Percentiles rank a stretch among this genome's conserved stretches.
Conservation (phyloP, 116 monocot genomes). For the Dioscorea cayenensis region DNA sequence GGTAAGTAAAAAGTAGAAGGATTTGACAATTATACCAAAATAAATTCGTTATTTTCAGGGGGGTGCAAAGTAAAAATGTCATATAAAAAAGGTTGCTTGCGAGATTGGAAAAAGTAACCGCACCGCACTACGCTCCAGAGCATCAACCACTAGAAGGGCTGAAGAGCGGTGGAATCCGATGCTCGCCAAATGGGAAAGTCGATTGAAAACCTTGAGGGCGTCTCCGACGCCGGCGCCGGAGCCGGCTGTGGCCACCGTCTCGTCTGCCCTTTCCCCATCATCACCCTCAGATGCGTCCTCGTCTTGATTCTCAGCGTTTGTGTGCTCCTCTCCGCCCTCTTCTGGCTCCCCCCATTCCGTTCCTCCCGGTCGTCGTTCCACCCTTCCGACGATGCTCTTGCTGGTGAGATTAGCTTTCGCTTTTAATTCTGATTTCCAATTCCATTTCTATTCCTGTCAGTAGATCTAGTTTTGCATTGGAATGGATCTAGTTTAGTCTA, state of each 20-base stretch:
- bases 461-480: background rate
- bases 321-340: slow-evolving; percentile 45
- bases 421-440: background rate
- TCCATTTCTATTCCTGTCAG: background rate
- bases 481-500: background rate
- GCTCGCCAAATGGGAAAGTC: slow-evolving; percentile 32
- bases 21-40: too few relatives aligned
- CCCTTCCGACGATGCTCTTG: slow-evolving; percentile 9
- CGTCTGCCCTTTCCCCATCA: background rate
- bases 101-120: too few relatives aligned
- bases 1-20: too few relatives aligned
- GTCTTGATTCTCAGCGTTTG: slow-evolving; percentile 33
- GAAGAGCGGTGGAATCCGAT: background rate
- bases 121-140: too few relatives aligned
- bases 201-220: slow-evolving; percentile 4
- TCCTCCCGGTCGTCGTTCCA: slow-evolving; percentile 9
- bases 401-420: slow-evolving; percentile 5
- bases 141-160: too few relatives aligned
- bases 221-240: background rate
- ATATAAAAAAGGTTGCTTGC: too few relatives aligned
- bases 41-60: too few relatives aligned
- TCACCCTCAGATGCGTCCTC: slow-evolving; percentile 33
- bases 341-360: slow-evolving; percentile 42
- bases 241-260: background rate
- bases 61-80: too few relatives aligned